Evolutionary conservation across 495 filamentous ascomycete genomes (phyloP), one percentile per base, ranked within the genome.

Genomic region (Physcia stellaris): DNA sequence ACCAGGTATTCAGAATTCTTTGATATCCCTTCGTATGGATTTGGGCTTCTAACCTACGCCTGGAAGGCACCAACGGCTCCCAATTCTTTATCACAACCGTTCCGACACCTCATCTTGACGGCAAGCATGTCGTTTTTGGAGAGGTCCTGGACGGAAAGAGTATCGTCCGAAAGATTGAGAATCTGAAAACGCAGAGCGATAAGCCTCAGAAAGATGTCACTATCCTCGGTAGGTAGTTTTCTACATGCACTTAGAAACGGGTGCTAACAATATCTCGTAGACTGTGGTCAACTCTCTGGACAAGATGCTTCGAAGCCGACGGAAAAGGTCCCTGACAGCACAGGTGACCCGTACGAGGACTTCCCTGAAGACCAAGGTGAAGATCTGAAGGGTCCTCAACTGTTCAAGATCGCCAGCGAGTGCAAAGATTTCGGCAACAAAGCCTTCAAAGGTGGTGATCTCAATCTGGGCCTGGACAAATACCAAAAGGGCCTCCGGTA

Each of bases 31-130:
- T 3, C 11, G 7, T 23, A 11, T 4, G 20, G 9, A 12, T 10
- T 13, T 27, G 17, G 3, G 18, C 40, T 10, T 29, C 20, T 2
- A 22, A 19, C 31, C 32, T 19, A 40, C 32, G 27, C 27, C 2
- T 17, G 27, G 15, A 18, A 54, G 67, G 66, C 40, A 96, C 90
- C 61, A 99, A 99, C 57, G 90, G 90, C 45, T 86, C 79, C 30
- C 90, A 99, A 58, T 99, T 99, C 75, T 99, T 99, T 69, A 63
- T 96, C 42, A 99, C 90, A 24, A 96, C 92, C 17, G 83, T 93
- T 32, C 67, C 73, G 6, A 99, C 90, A 2, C 86, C 88, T 20
- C 90, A 98, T 58, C 73, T 99, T 10, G 86, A 99, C 56, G 73
- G 76, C 52, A 99, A 96, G 66, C 90, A 99, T 62, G 90, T 71